Evolutionary conservation across 768 basidiomycete species (phyloP), one percentile per base, ranked within the genome.

Genomic region (Trametes elegans): DNA sequence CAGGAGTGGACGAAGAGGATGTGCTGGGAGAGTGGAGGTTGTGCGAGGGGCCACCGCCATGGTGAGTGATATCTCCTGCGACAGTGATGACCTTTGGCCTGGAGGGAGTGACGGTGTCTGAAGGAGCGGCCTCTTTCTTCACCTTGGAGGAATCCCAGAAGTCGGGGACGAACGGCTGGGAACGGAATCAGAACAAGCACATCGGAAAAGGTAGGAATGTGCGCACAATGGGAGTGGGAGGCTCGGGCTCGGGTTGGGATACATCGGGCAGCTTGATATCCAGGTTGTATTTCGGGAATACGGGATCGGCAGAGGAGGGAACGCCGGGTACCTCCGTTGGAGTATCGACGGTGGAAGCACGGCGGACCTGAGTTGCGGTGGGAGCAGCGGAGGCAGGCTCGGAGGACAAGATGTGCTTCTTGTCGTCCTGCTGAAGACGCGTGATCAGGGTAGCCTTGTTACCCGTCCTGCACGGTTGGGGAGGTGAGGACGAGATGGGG

Each of bases 221-320:
- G 77, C 86, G 55, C 64, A 91, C 89, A 49, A 87, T 78, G 70
- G 85, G 82, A 26, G 81, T 74, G 19, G 76, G 76, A 5, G 68
- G 60, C 46, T 74, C 73, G 2, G 74, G 72, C 27, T 67, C 68
- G 7, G 76, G 76, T 21, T 70, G 68, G 19, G 79, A 74, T 14
- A 80, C 65, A 58, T 85, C 76, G 19, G 90, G 90, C 38, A 92
- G 65, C 44, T 70, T 73, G 61, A 87, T 67, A 57, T 77, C 75
- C 59, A 82, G 64, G 52, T 76, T 77, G 16, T 65, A 62, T 19
- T 67, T 66, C 14, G 64, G 66, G 39, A 44, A 58, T 13, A 26
- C 51, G 28, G 66, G 55, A 19, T 71, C 68, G 3, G 73, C 53
- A 18, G 70, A 58, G 19, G 75, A 67, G 16, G 77, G 81, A 13